phyloP scores from a whole-genome alignment of 768 basidiomycete genomes.

The Calocybe cyanea region DNA sequence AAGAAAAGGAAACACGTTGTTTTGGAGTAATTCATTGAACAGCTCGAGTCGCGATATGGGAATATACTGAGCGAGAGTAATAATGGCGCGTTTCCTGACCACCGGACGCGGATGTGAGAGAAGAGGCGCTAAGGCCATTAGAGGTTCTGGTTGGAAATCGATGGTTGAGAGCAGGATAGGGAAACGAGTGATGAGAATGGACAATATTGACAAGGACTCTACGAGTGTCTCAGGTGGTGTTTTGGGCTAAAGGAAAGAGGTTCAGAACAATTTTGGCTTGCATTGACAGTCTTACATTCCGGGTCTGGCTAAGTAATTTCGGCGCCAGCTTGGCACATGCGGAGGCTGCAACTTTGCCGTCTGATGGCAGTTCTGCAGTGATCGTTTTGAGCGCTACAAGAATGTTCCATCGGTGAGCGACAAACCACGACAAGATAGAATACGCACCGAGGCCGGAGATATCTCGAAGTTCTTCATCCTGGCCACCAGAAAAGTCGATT shows the following conservation, averaged over 20 bases:
- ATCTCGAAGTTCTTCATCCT: slow-evolving; percentile 92
- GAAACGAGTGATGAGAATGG: slow-evolving; percentile 85
- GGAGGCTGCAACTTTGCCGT: slow-evolving; percentile 72
- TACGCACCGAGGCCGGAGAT: slow-evolving; percentile 85
- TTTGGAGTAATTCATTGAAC: slow-evolving; percentile 57
- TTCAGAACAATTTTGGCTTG: not conserved
- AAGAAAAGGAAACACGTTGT: slow-evolving; percentile 59
- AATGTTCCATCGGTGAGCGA: not conserved
- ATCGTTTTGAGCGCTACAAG: slow-evolving; percentile 87
- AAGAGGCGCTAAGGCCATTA: slow-evolving; percentile 65
- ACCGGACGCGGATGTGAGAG: slow-evolving; percentile 76
- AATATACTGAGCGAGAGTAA: slow-evolving; percentile 80
- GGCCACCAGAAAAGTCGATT: slow-evolving; percentile 77
- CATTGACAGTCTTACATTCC: slow-evolving; percentile 48
- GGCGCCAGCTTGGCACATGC: slow-evolving; percentile 84
- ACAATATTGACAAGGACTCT: slow-evolving; percentile 81
- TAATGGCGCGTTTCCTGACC: slow-evolving; percentile 89
- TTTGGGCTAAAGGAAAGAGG: slow-evolving; percentile 38
- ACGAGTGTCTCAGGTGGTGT: slow-evolving; percentile 79
- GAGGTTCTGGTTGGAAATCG: slow-evolving; percentile 51
- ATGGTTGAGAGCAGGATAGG: slow-evolving; percentile 60
- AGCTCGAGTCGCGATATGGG: slow-evolving; percentile 63
- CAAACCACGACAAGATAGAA: not conserved
- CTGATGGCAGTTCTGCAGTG: slow-evolving; percentile 82
- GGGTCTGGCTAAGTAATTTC: slow-evolving; percentile 74